Conservation (phyloP, 2,329 filamentous ascomycete species). For the Phialophora tarda region DNA sequence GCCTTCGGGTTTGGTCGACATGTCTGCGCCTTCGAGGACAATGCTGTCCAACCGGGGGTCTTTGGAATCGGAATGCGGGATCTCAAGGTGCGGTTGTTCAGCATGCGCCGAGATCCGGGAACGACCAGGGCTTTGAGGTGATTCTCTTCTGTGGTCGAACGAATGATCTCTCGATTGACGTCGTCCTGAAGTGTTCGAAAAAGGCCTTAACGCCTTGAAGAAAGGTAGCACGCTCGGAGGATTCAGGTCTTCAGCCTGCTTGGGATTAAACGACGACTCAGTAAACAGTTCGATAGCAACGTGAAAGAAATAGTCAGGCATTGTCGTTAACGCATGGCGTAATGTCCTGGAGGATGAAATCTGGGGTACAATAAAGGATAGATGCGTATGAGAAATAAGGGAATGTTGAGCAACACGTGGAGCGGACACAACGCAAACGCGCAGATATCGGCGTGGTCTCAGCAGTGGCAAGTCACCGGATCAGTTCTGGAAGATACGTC, state of each 20-base stretch:
- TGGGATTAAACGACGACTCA: conserved; percentile 38
- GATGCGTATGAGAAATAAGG: not conserved
- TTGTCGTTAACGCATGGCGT: conserved; percentile 45
- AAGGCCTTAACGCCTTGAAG: conserved; percentile 37
- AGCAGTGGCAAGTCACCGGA: not conserved
- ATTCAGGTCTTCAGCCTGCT: conserved; percentile 10
- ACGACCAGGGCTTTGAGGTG: not conserved
- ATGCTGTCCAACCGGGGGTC: conserved; percentile 87
- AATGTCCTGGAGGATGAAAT: not conserved
- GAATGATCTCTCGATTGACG: conserved; percentile 25
- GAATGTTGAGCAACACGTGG: not conserved
- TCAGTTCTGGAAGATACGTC: not conserved
- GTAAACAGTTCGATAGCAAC: conserved; percentile 65
- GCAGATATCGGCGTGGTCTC: not conserved
- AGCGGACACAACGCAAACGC: not conserved
- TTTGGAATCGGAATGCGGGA: conserved; percentile 32
- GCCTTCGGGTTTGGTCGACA: conserved; percentile 47
- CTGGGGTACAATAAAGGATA: not conserved
- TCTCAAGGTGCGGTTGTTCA: conserved; percentile 38
- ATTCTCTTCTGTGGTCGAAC: conserved; percentile 26
- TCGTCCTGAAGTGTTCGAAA: conserved; percentile 26
- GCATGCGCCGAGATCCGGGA: conserved; percentile 12
- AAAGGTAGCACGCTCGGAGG: conserved; percentile 30
- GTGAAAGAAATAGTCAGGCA: conserved; percentile 69
- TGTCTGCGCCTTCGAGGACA: conserved; percentile 79